Evolutionary conservation across 495 filamentous ascomycete genomes (phyloP).

Genomic region (Chaetomium tenue): DNA sequence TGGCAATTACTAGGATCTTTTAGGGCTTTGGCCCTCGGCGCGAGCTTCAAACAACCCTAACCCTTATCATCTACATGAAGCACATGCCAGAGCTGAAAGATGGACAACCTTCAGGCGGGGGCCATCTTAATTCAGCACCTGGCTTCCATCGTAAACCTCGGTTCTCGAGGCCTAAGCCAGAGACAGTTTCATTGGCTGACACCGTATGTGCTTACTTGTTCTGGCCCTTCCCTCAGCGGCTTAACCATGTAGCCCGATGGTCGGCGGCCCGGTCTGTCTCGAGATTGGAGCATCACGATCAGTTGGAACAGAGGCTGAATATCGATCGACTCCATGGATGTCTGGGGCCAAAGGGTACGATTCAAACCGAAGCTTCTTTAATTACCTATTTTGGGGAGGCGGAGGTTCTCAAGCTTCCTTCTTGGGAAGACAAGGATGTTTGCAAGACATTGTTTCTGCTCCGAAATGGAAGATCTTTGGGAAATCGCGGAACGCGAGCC

Average conservation of each 20-base stretch:
- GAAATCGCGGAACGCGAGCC: background rate
- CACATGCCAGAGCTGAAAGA: background rate
- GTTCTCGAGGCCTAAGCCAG: background rate
- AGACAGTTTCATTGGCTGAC: background rate
- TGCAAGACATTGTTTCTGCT: background rate
- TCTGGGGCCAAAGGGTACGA: background rate
- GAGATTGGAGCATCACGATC: background rate
- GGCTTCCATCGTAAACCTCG: background rate
- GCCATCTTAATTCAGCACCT: too few relatives aligned
- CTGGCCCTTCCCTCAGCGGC: background rate
- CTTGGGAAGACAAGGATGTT: background rate
- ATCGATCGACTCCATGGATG: too few relatives aligned
- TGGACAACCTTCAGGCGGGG: background rate
- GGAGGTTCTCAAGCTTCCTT: background rate
- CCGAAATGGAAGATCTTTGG: background rate
- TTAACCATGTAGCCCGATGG: background rate
- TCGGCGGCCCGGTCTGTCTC: background rate
- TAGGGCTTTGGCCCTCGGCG: constrained; percentile 30
- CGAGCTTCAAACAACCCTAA: constrained; percentile 8
- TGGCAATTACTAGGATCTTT: constrained; percentile 19
- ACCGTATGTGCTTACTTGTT: background rate
- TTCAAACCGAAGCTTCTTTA: too few relatives aligned
- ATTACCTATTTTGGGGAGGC: background rate
- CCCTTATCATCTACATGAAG: background rate
- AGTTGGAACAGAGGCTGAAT: background rate